Conservation (phyloP, 1,139 yeast species). For the Candida sanyaensis region DNA sequence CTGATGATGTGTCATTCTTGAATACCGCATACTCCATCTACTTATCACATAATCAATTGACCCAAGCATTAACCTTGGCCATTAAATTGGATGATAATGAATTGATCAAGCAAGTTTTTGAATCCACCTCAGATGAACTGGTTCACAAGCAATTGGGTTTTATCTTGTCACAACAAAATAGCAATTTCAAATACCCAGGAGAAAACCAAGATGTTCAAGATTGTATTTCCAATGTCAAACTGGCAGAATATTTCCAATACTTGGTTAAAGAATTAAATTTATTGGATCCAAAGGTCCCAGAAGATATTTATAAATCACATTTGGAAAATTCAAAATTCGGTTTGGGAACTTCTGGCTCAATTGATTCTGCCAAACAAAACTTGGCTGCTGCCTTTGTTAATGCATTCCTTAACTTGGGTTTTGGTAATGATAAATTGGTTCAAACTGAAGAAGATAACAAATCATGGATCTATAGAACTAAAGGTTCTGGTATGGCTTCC, state of each 20-base stretch:
- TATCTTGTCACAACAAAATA: conserved; percentile 84
- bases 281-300: conserved; percentile 89
- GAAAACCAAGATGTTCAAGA: conserved; percentile 82
- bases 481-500: conserved; percentile 91
- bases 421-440: conserved; percentile 80
- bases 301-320: conserved; percentile 91
- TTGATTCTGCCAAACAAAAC: conserved; percentile 94
- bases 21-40: conserved; percentile 91
- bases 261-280: conserved; percentile 85
- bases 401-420: conserved; percentile 89
- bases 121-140: conserved; percentile 66
- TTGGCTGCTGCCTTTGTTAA: conserved; percentile 95
- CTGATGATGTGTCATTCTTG: conserved; percentile 85
- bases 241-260: conserved; percentile 79
- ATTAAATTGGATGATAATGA: conserved; percentile 83
- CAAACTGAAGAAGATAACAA: conserved; percentile 71
- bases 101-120: conserved; percentile 77
- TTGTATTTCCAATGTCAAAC: conserved; percentile 76
- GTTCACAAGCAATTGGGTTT: conserved; percentile 90
- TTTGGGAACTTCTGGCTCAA: conserved; percentile 58
- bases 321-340: conserved; percentile 70
- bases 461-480: conserved; percentile 90
- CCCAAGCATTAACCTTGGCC: conserved; percentile 90
- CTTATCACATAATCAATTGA: conserved; percentile 72
- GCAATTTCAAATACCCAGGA: conserved; percentile 64